Base-by-base conservation (phyloP, 2,329 filamentous ascomycete genomes). In the Xylaria sp. region DNA sequence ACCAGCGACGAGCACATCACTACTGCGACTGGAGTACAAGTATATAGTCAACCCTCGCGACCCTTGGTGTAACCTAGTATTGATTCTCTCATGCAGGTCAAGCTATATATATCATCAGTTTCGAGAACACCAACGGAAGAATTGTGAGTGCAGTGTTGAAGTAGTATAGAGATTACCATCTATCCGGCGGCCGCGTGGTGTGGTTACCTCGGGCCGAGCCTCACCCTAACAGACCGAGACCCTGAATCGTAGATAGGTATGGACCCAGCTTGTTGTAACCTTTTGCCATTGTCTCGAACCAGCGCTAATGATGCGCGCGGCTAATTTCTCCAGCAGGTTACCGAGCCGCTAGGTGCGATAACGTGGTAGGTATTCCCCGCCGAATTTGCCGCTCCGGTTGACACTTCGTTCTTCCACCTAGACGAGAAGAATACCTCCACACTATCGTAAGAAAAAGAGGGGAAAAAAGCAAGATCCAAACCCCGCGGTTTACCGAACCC, bases 141-240 rank as follows among this genome's bases (percentile, higher is more conserved):
- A n/a, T n/a, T 13, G 1, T 41, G 39, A 23, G 41, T 8, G 20
- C 8, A 41, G 13, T 25, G 9, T 33, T 23, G 7, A 18, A 59
- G 33, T 20, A 20, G n/a, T 33, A 18, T 39, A 9, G 13, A 13
- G 33, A 46, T 8, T n/a, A 8, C 41, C 18, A 18, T 46, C 13
- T 43, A n/a, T 23, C 31, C 31, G 41, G 15, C 9, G 12, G 41
- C 25, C 63, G 36, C 39, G 41, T 20, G n/a, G 31, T 54, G 55
- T 62, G 46, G 54, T 43, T 51, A 33, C 39, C 62, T 69, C 67
- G 67, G 67, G 54, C 67, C 67, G 67, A 69, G 63, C 48, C 62
- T 66, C 54, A 66, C 43, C 43, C 31, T 59, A 41, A 58, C 25
- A 9, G 23, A 55, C 8, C 20, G 13, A 55, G 25, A 3, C 59